A percentile compares a stretch with the other conserved stretches of the same genome.
These are phyloP conservation scores for Cyclotella kingstonii DNA, from an alignment of 108 stramenopile species.

Conservation along the genomic window DNA sequence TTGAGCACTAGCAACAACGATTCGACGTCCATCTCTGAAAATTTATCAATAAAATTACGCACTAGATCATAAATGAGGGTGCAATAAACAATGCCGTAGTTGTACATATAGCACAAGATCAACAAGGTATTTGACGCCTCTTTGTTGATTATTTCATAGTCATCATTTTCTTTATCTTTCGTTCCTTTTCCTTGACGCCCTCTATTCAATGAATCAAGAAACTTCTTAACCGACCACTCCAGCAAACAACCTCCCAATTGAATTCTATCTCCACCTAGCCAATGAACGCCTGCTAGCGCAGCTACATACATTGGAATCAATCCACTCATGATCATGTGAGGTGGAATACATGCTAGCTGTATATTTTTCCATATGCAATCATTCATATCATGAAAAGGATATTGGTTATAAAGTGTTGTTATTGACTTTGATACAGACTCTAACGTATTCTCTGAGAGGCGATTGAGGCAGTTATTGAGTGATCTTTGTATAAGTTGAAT, in stretches of 20 bases:
- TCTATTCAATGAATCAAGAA: conserved; percentile 34
- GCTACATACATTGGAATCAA: conserved; percentile 83
- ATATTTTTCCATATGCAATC: conserved; percentile 74
- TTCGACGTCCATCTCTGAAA: conserved; percentile 85
- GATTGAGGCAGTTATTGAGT: conserved; percentile 88
- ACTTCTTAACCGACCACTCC: conserved; percentile 54
- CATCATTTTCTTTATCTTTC: conserved; percentile 14
- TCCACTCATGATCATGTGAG: conserved; percentile 70
- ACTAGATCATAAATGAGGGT: conserved; percentile 88
- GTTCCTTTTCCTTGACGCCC: conserved; percentile 6
- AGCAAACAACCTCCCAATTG: conserved; percentile 72
- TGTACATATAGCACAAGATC: conserved; percentile 91
- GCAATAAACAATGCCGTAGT: conserved; percentile 85
- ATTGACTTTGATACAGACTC: conserved; percentile 82
- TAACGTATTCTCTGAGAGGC: conserved; percentile 86
- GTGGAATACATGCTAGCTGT: conserved; percentile 57
- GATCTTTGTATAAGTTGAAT: conserved; percentile 58
- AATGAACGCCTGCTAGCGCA: conserved; percentile 71
- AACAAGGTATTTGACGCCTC: conserved; percentile 77
- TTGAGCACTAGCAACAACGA: conserved; percentile 81
- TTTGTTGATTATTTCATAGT: conserved; percentile 51
- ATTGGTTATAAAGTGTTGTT: conserved; percentile 49
- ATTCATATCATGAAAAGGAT: conserved; percentile 64
- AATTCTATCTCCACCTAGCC: conserved; percentile 75
- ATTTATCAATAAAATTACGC: conserved; percentile 76